Evolutionary conservation across 2,329 filamentous ascomycete genomes (phyloP).

Genomic region (Neocucurbitaria cava): DNA sequence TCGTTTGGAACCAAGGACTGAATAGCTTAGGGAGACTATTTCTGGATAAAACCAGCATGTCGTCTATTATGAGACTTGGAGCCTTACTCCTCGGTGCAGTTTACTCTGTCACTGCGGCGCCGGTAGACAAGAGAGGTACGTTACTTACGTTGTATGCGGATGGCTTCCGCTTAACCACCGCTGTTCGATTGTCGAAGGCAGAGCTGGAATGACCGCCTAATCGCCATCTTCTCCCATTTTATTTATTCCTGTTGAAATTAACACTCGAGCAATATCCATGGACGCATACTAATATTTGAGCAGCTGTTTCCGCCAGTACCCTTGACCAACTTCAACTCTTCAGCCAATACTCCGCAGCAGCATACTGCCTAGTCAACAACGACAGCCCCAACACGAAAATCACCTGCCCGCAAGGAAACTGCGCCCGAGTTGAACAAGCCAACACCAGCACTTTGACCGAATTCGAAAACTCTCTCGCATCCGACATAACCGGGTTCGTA

Average conservation of each 20-base stretch:
- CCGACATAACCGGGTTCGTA: constrained; percentile 57
- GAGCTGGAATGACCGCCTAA: no score
- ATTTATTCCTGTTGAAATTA: no score
- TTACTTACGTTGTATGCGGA: background rate
- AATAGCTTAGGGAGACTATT: background rate
- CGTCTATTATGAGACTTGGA: constrained; percentile 24
- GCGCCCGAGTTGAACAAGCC: constrained; percentile 56
- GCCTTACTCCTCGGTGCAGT: constrained; percentile 27
- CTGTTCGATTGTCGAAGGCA: background rate
- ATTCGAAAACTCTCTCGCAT: constrained; percentile 53
- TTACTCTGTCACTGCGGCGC: constrained; percentile 32
- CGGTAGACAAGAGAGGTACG: constrained; percentile 40
- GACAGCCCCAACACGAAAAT: constrained; percentile 53
- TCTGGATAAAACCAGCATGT: constrained; percentile 19
- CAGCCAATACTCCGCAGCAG: constrained; percentile 61
- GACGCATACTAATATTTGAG: background rate
- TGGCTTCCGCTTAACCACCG: background rate
- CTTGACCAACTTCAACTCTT: constrained; percentile 55
- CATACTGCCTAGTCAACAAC: constrained; percentile 60
- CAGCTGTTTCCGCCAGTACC: constrained; percentile 49
- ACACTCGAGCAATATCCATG: background rate
- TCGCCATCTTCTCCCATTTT: background rate
- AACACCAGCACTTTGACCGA: constrained; percentile 56
- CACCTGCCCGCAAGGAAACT: constrained; percentile 55
- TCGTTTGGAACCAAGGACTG: background rate